A percentile compares a stretch with the other conserved stretches of the same genome.
Conservation (phyloP, 1,139 yeast species). For the Yamadazyma buinensis region DNA sequence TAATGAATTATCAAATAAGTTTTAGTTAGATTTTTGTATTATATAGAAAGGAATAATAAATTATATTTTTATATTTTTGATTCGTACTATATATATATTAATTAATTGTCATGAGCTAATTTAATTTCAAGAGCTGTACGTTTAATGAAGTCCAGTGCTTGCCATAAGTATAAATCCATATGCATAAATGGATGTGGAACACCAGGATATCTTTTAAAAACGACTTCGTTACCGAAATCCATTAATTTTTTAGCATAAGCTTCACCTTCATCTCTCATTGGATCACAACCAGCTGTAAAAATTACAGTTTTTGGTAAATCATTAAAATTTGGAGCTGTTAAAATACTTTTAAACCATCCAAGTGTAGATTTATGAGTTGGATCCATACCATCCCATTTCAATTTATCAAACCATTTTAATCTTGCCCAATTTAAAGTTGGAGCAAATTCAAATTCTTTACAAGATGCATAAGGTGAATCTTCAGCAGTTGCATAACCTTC, state of each 20-base stretch:
- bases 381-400: slow-evolving; percentile 20
- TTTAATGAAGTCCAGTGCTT: slow-evolving; percentile 22
- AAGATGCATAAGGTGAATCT: slow-evolving; percentile 29
- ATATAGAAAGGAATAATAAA: no score
- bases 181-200: slow-evolving; percentile 49
- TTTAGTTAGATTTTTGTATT: not conserved
- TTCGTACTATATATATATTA: no score
- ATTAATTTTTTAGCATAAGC: slow-evolving; percentile 36
- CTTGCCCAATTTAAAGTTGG: slow-evolving; percentile 29
- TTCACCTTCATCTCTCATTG: slow-evolving; percentile 44
- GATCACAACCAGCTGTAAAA: slow-evolving; percentile 46
- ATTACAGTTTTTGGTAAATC: slow-evolving; percentile 39
- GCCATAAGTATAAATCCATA: slow-evolving; percentile 39
- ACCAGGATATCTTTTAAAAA: slow-evolving; percentile 37
- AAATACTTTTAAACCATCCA: slow-evolving; percentile 31
- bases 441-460: slow-evolving; percentile 38
- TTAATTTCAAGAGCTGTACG: slow-evolving; percentile 17
- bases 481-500: slow-evolving; percentile 26
- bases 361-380: slow-evolving; percentile 40
- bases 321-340: slow-evolving; percentile 43
- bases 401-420: slow-evolving; percentile 23
- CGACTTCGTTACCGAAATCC: slow-evolving; percentile 32
- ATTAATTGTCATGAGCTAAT: slow-evolving; percentile 16
- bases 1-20: not conserved
- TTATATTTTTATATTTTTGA: no score